A percentile compares a stretch with the other conserved stretches of the same genome.
Conservation (phyloP, 1,284 basidiomycete genomes). For the Abortiporus biennis region DNA sequence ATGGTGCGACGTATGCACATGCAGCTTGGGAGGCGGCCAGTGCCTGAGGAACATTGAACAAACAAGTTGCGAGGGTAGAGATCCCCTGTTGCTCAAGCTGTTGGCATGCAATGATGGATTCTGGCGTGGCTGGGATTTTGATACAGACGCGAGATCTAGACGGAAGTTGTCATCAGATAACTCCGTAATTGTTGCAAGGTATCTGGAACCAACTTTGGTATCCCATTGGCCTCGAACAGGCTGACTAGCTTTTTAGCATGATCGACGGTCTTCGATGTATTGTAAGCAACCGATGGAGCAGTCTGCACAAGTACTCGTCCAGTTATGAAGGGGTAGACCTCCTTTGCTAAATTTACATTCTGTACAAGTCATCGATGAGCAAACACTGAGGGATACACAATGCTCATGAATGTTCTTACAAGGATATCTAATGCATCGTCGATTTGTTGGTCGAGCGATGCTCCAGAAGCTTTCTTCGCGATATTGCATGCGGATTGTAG, state of each 20-base stretch:
- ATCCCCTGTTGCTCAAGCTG: constrained; percentile 34
- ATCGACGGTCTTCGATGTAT: constrained; percentile 36
- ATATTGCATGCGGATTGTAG: constrained; percentile 27
- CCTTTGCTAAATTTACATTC: constrained; percentile 40
- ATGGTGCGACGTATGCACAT: constrained; percentile 42
- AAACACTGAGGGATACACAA: constrained; percentile 1
- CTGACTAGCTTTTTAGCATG: constrained; percentile 38
- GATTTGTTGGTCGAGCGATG: constrained; percentile 21
- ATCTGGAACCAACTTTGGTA: constrained; percentile 30
- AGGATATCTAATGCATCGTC: constrained; percentile 35
- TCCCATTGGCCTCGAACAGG: constrained; percentile 37
- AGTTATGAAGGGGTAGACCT: constrained; percentile 37
- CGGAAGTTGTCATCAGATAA: background rate
- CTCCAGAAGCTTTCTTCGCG: constrained; percentile 20
- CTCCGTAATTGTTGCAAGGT: background rate
- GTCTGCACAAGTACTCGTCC: constrained; percentile 43
- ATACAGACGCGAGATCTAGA: constrained; percentile 40
- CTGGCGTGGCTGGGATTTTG: constrained; percentile 44
- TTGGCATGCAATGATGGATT: constrained; percentile 39
- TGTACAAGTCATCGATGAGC: constrained; percentile 14
- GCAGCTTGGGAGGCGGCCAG: constrained; percentile 41
- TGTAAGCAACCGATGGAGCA: constrained; percentile 36
- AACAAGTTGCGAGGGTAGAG: constrained; percentile 39
- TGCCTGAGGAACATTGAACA: constrained; percentile 42
- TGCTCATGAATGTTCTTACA: constrained; percentile 21